phyloP scores from a whole-genome alignment of 2,329 filamentous ascomycete genomes.

The Cercospora sesami region DNA sequence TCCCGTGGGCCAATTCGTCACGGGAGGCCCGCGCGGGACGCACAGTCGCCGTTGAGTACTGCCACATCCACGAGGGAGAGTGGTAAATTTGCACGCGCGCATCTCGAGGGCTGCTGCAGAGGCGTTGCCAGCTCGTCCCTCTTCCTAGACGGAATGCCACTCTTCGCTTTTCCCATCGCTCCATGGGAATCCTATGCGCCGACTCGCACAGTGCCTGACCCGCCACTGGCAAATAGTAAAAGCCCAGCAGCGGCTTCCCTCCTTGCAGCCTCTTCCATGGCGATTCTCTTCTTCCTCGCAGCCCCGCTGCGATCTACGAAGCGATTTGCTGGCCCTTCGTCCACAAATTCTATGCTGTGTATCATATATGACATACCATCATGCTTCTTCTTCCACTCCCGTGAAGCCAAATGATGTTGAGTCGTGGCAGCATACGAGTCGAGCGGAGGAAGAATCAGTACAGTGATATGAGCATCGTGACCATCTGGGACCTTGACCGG shows the following conservation, averaged over 20 bases:
- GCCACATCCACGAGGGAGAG: neutral
- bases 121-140: neutral
- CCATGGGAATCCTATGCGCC: conserved; percentile 17
- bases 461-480: conserved; percentile 81
- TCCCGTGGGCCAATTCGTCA: neutral
- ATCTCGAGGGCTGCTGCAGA: neutral
- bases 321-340: conserved; percentile 62
- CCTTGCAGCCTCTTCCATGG: conserved; percentile 39
- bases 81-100: neutral
- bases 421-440: conserved; percentile 73
- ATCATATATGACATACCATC: conserved; percentile 91
- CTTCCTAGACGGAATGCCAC: neutral
- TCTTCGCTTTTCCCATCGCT: neutral
- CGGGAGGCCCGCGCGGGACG: neutral
- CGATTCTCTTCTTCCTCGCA: conserved; percentile 53
- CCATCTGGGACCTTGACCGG: conserved; percentile 65
- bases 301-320: conserved; percentile 49
- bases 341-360: conserved; percentile 77
- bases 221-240: conserved; percentile 33
- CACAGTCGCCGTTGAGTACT: neutral
- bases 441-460: conserved; percentile 78
- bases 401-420: conserved; percentile 77
- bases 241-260: conserved; percentile 37
- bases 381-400: conserved; percentile 73
- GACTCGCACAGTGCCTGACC: conserved; percentile 22